Base-by-base conservation (phyloP, 2,329 filamentous ascomycete species). In the Diaporthe longicolla region DNA sequence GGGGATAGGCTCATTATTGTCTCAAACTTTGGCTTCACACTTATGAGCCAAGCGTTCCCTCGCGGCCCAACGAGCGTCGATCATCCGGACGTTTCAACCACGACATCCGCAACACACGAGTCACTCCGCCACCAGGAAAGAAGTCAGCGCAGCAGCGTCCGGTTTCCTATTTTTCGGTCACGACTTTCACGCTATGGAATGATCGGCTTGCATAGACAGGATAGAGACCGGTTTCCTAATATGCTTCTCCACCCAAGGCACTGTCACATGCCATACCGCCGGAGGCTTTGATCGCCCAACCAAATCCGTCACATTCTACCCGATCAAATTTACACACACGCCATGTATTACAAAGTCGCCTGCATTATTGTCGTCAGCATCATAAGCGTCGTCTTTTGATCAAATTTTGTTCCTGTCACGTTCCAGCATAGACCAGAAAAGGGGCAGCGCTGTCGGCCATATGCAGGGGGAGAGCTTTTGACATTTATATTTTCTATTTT, bases 331-430 rank as follows among this genome's bases (percentile, higher is more conserved):
- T 54, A 68, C 17, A 52, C 19, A 35, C 43, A 54, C 45, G 15
- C 48, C 48, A 68, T 54, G 63, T 54, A 68, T 26, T 29, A 68
- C 48, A 68, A 68, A 2, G 48, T 68, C 32, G 48, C 48, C n/a
- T 68, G 63, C 48, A 68, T 72, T 26, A 24, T 66, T 37, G 54
- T 59, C 58, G 72, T 58, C 54, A 71, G 59, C 59, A 68, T 55
- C 32, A 69, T 50, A 45, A 71, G 52, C 59, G 73, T 72, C 69
- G 55, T 63, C 52, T 29, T 45, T 66, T 54, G 48, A 72, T 29
- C 15, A 45, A 32, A 37, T 71, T 45, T 29, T 11, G 4, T 32
- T 54, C 50, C 26, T 21, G 48, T 48, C 69, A 68, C 52, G 11
- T 48, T 66, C 50, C 21, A 48, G 37, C 68, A 71, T 71, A 71